Conservation (phyloP, 345 rosid genomes). For the Populus euphratica region DNA sequence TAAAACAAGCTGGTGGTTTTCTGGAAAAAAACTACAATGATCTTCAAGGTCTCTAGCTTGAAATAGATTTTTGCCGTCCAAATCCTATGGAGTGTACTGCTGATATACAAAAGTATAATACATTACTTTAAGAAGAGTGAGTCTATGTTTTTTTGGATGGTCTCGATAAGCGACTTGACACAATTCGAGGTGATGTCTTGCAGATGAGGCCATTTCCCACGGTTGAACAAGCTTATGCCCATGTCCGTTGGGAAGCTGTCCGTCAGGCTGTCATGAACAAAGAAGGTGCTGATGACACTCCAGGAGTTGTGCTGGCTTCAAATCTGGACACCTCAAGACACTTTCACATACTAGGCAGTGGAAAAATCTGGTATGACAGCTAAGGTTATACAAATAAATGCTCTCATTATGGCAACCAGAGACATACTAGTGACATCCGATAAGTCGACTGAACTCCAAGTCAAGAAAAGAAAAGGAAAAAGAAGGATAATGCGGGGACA, state of each 20-base stretch:
- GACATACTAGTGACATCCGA: not conserved
- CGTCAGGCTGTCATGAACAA: not conserved
- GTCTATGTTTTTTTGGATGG: conserved; percentile 3
- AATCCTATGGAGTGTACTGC: not conserved
- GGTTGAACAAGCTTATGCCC: not conserved
- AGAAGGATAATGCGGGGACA: not conserved
- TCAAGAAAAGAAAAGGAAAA: too few species aligned
- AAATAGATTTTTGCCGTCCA: not conserved
- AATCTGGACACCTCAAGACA: not conserved
- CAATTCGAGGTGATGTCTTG: not conserved
- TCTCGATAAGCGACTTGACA: not conserved
- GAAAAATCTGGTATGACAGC: not conserved
- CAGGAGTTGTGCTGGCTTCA: not conserved
- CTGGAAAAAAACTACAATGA: conserved; percentile 1
- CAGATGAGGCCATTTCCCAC: not conserved
- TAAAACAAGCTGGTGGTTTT: not conserved
- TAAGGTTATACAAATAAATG: not conserved
- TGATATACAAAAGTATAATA: not conserved
- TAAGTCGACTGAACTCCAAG: not conserved
- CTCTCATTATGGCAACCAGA: not conserved
- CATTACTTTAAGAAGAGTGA: not conserved
- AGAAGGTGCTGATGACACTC: too few species aligned
- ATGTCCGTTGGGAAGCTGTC: not conserved
- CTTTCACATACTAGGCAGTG: not conserved
- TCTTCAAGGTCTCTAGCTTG: conserved; percentile 1